Base-by-base conservation (phyloP, 2,329 filamentous ascomycete species). In the Diaporthe capsici region DNA sequence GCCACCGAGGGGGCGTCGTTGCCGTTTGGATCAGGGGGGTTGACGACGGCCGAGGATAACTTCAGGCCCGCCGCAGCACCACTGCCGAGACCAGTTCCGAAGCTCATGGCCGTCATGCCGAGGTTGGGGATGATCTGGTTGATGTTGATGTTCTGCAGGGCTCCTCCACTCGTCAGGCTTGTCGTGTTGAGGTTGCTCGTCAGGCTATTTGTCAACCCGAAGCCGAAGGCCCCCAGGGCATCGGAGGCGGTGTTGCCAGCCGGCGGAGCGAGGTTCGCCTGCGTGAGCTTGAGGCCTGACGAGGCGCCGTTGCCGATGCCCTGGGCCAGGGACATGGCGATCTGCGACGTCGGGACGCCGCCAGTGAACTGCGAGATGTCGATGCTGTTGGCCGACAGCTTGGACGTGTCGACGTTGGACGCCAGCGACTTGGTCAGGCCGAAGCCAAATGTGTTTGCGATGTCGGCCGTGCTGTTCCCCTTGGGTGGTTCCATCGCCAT, bases 41-140 rank as follows among this genome's bases (percentile, higher is more conserved):
- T 25, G 25, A 68, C 25, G 15, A 57, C 39, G 25, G 72, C 57
- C 7, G 55, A 47, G 28, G 57, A 60, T 7, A 79, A 22, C 28
- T 74, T 74, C n/a, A 79, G 72, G 4, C 78, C 78, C 5, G 76
- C 55, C 6, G 76, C 61, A 0, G 74, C 67, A 8, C 78, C 78
- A 25, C 77, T 76, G 8, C 78, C 78, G 22, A 79, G 68, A 6
- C 78, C 78, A 2, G 74, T 28, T 0, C 47, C 73, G 37, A 55
- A 49, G 37, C 42, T 51, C 4, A 79, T 77, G 3, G 81, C 76
- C 1, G 82, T 82, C 68, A 80, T 79, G 57, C 80, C 81, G 5
- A 81, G 76, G 63, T 81, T 82, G 67, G 82, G 79, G 67, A 84
- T 78, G 12, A 79, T 75, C 0, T 81, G 79, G 74, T 82, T 82